Conservation (phyloP, 169 alveolate species). For the Eimeria tenella region DNA sequence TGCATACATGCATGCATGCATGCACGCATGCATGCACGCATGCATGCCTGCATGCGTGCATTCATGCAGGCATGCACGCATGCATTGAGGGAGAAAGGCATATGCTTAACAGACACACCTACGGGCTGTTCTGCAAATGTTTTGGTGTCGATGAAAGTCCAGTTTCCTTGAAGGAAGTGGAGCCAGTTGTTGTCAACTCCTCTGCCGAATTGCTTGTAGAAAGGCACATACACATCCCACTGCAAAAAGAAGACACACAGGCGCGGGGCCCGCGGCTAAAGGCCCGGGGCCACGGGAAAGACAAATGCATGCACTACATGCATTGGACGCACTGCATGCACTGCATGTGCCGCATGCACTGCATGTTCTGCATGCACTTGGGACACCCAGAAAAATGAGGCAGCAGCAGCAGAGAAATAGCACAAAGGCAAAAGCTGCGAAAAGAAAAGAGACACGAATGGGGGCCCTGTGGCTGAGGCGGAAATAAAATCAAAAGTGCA, state of each 20-base stretch:
- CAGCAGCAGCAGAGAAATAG: neutral
- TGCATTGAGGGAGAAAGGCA: conserved; percentile 48
- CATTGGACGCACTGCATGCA: neutral
- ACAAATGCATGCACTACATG: neutral
- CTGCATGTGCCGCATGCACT: neutral
- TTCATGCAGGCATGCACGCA: neutral
- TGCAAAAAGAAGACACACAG: neutral
- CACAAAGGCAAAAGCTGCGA: neutral
- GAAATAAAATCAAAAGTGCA: no score
- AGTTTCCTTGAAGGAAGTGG: conserved; percentile 60
- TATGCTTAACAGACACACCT: conserved; percentile 24
- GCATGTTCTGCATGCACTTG: no score
- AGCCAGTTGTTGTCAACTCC: conserved; percentile 58
- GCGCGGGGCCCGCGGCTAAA: neutral
- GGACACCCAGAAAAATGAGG: no score
- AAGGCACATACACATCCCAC: conserved; percentile 37
- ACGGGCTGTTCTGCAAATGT: neutral
- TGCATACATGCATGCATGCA: neutral
- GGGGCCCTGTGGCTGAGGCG: no score
- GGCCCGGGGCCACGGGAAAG: neutral
- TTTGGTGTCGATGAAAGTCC: conserved; percentile 40
- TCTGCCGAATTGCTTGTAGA: conserved; percentile 27
- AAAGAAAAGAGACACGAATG: no score
- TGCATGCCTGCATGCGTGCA: neutral
- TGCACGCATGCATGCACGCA: neutral